Base-by-base conservation (phyloP, 768 basidiomycete species). In the Coprinopsis cinerea region DNA sequence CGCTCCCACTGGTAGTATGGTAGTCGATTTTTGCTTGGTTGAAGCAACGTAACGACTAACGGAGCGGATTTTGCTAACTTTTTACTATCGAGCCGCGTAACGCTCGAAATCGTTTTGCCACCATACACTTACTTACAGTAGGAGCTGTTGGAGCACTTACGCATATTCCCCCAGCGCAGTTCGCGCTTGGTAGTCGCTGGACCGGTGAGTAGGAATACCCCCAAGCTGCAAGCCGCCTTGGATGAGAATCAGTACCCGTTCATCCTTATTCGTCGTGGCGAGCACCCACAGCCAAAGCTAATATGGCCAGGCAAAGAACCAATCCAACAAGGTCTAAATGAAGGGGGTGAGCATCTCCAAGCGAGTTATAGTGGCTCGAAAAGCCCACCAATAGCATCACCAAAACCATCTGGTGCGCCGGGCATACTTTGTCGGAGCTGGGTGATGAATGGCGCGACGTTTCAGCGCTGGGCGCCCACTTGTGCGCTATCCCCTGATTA, bases 391-490 rank as follows among this genome's bases (percentile, higher is more conserved):
- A 60, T 41, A 36, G 57, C 46, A 47, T 61, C 59, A 60, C 61
- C 59, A 30, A 62, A 62, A 18, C 59, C 59, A 2, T 47, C 46
- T 4, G 59, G 59, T 4, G 59, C 59, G 17, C 59, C 59, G 1
- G 61, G 59, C 59, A 62, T 62, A 22, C 58, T 61, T 25, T 57
- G 55, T 14, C 59, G 46, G 22, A 62, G 44, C 28, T 57, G 55
- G 0, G 62, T 60, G 28, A 63, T n/a, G n/a, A n/a, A n/a, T n/a
- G n/a, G n/a, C n/a, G n/a, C n/a, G n/a, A n/a, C n/a, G n/a, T n/a
- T n/a, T n/a, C n/a, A n/a, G n/a, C n/a, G n/a, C n/a, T n/a, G n/a
- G n/a, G n/a, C n/a, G n/a, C n/a, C n/a, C n/a, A n/a, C n/a, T n/a
- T n/a, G n/a, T n/a, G n/a, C n/a, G n/a, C n/a, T n/a, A n/a, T n/a